Evolutionary conservation across 176 grass and related monocot species (phyloP).

Genomic region (Zizania latifolia): DNA sequence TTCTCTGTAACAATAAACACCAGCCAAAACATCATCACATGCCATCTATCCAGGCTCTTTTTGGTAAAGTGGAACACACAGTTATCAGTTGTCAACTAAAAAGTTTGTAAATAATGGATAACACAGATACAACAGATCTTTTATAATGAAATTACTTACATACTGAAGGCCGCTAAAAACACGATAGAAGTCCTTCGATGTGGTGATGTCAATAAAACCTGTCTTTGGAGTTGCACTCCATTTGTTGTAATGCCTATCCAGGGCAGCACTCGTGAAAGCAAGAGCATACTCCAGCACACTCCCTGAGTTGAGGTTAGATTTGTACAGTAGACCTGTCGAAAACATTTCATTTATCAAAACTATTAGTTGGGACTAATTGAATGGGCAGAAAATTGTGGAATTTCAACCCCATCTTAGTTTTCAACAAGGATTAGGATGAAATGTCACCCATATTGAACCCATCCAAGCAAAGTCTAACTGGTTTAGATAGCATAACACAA

Average conservation of each 20-base stretch:
- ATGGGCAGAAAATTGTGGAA: background rate
- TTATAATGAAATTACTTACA: slow-evolving; percentile 53
- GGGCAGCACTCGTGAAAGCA: slow-evolving; percentile 93
- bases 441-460: background rate
- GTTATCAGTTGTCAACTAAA: slow-evolving; percentile 3
- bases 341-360: background rate
- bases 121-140: background rate
- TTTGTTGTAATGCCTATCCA: slow-evolving; percentile 98
- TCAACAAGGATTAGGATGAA: slow-evolving; percentile 12
- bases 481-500: slow-evolving; percentile 1
- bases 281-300: slow-evolving; percentile 94
- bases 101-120: background rate
- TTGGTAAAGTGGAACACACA: background rate
- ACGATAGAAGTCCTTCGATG: slow-evolving; percentile 93
- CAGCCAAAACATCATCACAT: no score
- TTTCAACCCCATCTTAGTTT: slow-evolving; percentile 21
- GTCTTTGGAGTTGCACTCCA: slow-evolving; percentile 98
- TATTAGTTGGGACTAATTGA: background rate
- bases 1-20: no score
- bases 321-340: slow-evolving; percentile 74
- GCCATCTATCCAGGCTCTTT: background rate
- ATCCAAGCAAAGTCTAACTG: slow-evolving; percentile 20
- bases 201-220: slow-evolving; percentile 95
- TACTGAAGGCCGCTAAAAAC: slow-evolving; percentile 98
- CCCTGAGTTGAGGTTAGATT: slow-evolving; percentile 72